Conservation (phyloP, 352 stramenopile species). For the Pythium aquatile region DNA sequence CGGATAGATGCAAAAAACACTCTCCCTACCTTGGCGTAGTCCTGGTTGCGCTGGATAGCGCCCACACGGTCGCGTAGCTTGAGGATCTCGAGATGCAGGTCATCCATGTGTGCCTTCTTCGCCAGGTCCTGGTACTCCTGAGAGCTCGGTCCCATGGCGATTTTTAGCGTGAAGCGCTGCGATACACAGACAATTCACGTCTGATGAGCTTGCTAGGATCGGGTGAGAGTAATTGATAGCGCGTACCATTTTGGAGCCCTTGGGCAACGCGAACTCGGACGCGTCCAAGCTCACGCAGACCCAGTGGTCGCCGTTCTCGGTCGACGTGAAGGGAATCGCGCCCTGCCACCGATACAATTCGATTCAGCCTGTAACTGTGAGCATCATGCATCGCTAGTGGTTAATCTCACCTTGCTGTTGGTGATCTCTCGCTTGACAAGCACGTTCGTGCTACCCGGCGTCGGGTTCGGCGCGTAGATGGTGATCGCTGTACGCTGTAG, state of each 20-base stretch:
- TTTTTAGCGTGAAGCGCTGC: slow-evolving; percentile 68
- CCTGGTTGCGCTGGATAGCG: slow-evolving; percentile 78
- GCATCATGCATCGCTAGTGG: neutral
- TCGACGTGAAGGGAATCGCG: slow-evolving; percentile 63
- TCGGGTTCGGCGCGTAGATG: slow-evolving; percentile 54
- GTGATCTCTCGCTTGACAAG: slow-evolving; percentile 61
- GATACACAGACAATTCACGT: neutral
- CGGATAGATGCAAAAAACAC: neutral
- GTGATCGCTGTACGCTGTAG: slow-evolving; percentile 59
- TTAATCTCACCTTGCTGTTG: slow-evolving; percentile 39
- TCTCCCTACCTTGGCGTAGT: slow-evolving; percentile 73
- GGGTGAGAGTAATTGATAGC: neutral
- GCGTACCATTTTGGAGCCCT: slow-evolving; percentile 63
- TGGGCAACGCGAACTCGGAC: slow-evolving; percentile 57
- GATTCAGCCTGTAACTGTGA: neutral
- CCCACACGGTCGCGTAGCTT: slow-evolving; percentile 79
- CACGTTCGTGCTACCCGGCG: slow-evolving; percentile 41
- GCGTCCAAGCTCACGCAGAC: slow-evolving; percentile 71
- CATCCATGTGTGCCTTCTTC: slow-evolving; percentile 83
- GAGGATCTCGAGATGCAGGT: slow-evolving; percentile 74
- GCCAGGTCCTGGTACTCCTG: slow-evolving; percentile 81
- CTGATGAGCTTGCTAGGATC: neutral
- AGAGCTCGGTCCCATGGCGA: slow-evolving; percentile 68
- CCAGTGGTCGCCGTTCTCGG: slow-evolving; percentile 65
- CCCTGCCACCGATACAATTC: slow-evolving; percentile 32